phyloP scores from a whole-genome alignment of 2,329 filamentous ascomycete genomes.

The Trichoderma lentiforme region DNA sequence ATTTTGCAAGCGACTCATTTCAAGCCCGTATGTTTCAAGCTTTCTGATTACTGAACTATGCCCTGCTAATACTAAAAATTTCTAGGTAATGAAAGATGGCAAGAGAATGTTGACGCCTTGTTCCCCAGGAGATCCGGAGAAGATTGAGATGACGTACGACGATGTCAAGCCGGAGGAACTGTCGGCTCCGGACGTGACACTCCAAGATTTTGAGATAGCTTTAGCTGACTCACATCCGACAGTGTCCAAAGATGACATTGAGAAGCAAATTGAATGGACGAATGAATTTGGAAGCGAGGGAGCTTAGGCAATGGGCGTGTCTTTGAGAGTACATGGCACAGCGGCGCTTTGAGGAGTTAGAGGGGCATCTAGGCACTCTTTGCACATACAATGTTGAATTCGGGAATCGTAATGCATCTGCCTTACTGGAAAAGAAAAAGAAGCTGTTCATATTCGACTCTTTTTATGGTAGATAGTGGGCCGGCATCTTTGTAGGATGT shows the following conservation, averaged over 20 bases:
- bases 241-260: conserved; percentile 81
- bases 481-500: neutral
- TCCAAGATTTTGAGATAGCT: conserved; percentile 92
- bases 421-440: conserved; percentile 3
- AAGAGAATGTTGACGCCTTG: conserved; percentile 76
- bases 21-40: conserved; percentile 65
- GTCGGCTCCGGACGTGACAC: conserved; percentile 77
- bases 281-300: conserved; percentile 94
- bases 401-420: conserved; percentile 8
- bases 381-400: conserved; percentile 18
- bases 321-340: conserved; percentile 26
- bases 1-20: conserved; percentile 98
- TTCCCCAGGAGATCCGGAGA: conserved; percentile 83
- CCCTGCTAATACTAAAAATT: conserved; percentile 19
- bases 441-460: neutral
- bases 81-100: conserved; percentile 67
- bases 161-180: conserved; percentile 80
- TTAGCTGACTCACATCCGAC: conserved; percentile 86
- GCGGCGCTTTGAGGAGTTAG: conserved; percentile 32
- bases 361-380: conserved; percentile 24
- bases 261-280: conserved; percentile 87
- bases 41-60: neutral
- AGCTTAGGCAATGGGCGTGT: conserved; percentile 34
- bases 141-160: conserved; percentile 91
- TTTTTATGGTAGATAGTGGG: neutral